Percentiles rank a stretch among this genome's conserved stretches.
These are phyloP conservation scores for Pistacia integerrima DNA, from an alignment of 345 rosid genomes.

Conservation along the genomic window DNA sequence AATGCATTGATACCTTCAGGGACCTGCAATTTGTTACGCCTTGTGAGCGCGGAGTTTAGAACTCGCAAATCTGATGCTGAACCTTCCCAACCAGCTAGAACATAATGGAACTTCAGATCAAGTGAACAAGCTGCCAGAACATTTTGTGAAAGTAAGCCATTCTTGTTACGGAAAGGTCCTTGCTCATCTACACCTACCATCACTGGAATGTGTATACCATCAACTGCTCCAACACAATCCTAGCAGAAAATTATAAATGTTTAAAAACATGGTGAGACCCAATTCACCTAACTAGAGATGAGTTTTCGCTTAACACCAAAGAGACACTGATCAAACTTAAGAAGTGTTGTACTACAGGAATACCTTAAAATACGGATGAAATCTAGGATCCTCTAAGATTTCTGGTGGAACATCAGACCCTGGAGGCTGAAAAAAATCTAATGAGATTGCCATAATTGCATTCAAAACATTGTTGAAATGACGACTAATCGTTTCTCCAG, in stretches of 20 bases:
- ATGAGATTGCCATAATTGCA: slow-evolving; percentile 72
- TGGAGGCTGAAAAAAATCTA: slow-evolving; percentile 68
- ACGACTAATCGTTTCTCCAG: slow-evolving; percentile 93
- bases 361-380: slow-evolving; percentile 83
- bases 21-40: slow-evolving; percentile 64
- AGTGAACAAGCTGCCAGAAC: slow-evolving; percentile 80
- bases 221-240: slow-evolving; percentile 89
- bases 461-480: slow-evolving; percentile 91
- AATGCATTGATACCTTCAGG: slow-evolving; percentile 60
- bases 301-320: background rate
- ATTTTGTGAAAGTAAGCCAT: slow-evolving; percentile 78
- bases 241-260: slow-evolving; percentile 30
- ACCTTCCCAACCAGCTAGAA: slow-evolving; percentile 98
- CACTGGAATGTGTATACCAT: slow-evolving; percentile 79
- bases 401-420: slow-evolving; percentile 51
- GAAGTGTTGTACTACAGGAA: background rate
- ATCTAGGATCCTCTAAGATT: slow-evolving; percentile 48
- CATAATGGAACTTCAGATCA: slow-evolving; percentile 83
- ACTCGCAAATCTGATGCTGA: slow-evolving; percentile 83
- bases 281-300: background rate
- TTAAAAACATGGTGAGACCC: slow-evolving; percentile 8
- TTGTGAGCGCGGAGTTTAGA: slow-evolving; percentile 73
- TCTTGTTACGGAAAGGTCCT: slow-evolving; percentile 78
- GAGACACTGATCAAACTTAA: background rate
- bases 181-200: slow-evolving; percentile 94